Conservation (phyloP, 1,139 yeast genomes). For the Lodderomyces pseudojiufengensis region DNA sequence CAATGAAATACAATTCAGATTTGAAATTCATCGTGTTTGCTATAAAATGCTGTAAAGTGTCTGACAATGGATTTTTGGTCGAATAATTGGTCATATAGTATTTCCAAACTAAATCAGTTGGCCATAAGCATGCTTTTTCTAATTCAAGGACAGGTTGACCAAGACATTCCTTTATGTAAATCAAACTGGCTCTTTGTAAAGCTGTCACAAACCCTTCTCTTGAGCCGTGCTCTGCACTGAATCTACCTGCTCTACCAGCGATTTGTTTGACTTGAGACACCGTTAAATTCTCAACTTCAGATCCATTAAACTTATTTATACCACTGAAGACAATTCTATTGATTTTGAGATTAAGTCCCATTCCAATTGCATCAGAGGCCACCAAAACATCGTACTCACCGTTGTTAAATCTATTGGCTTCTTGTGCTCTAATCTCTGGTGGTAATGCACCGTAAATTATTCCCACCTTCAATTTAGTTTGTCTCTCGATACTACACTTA, state of each 20-base stretch:
- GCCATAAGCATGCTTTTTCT: conserved; percentile 63
- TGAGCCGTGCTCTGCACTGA: conserved; percentile 31
- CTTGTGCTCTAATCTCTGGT: conserved; percentile 87
- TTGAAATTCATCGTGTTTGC: conserved; percentile 26
- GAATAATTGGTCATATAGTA: conserved; percentile 55
- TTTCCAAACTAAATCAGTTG: conserved; percentile 61
- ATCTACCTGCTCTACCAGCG: conserved; percentile 96
- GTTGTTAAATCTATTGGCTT: conserved; percentile 72
- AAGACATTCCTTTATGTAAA: conserved; percentile 42
- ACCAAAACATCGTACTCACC: conserved; percentile 77
- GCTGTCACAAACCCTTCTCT: conserved; percentile 64
- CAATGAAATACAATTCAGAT: conserved; percentile 32
- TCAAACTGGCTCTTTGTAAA: conserved; percentile 39
- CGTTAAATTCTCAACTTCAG: conserved; percentile 42
- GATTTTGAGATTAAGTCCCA: conserved; percentile 89
- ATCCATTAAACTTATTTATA: conserved; percentile 69
- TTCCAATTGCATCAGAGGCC: conserved; percentile 97
- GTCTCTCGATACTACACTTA: conserved; percentile 61
- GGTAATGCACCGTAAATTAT: conserved; percentile 95
- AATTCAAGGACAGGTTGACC: conserved; percentile 44
- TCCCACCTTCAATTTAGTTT: conserved; percentile 68
- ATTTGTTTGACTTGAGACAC: conserved; percentile 80
- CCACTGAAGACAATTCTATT: conserved; percentile 74
- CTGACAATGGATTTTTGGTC: conserved; percentile 35
- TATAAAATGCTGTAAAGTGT: conserved; percentile 48